Percentiles rank a stretch among this genome's conserved stretches.
These are phyloP conservation scores for Phaffomyces opuntiae DNA, from an alignment of 805 yeast genomes.

Conservation along the genomic window DNA sequence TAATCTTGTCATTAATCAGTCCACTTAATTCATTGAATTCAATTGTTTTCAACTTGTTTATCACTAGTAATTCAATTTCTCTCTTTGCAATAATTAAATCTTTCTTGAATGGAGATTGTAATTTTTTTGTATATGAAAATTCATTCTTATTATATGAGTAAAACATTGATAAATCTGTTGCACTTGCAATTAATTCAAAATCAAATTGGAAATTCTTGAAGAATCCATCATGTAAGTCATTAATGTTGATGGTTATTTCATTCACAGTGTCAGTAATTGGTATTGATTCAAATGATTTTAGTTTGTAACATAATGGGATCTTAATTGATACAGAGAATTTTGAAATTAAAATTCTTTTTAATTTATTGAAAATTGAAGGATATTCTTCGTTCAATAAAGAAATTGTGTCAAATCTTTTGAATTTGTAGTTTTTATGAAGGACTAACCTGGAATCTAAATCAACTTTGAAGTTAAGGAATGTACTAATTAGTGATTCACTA, in stretches of 20 bases:
- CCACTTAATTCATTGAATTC: constrained; percentile 6
- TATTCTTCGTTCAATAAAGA: not conserved
- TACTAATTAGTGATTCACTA: not conserved
- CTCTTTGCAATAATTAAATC: constrained; percentile 30
- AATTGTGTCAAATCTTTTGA: not conserved
- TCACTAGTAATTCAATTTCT: constrained; percentile 26
- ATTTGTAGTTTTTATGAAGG: constrained; percentile 2
- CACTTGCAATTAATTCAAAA: constrained; percentile 2
- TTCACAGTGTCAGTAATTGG: too few species aligned
- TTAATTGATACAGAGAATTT: not conserved
- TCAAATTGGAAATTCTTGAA: constrained; percentile 15
- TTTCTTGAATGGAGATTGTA: constrained; percentile 7
- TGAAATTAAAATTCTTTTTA: constrained; percentile 2
- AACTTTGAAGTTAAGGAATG: not conserved
- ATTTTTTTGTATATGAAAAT: not conserved
- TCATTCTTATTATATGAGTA: constrained; percentile 3
- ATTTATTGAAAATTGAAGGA: not conserved
- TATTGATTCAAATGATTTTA: constrained; percentile 1
- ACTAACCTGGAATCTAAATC: not conserved
- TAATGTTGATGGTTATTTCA: constrained; percentile 6
- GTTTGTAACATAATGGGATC: not conserved
- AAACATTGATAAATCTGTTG: constrained; percentile 7
- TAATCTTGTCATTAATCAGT: constrained; percentile 15
- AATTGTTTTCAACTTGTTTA: constrained; percentile 17
- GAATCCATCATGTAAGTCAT: constrained; percentile 18